Percentiles rank a stretch among this genome's conserved stretches.
phyloP scores from a whole-genome alignment of 2,329 filamentous ascomycete species.

The Cercospora zeina region DNA sequence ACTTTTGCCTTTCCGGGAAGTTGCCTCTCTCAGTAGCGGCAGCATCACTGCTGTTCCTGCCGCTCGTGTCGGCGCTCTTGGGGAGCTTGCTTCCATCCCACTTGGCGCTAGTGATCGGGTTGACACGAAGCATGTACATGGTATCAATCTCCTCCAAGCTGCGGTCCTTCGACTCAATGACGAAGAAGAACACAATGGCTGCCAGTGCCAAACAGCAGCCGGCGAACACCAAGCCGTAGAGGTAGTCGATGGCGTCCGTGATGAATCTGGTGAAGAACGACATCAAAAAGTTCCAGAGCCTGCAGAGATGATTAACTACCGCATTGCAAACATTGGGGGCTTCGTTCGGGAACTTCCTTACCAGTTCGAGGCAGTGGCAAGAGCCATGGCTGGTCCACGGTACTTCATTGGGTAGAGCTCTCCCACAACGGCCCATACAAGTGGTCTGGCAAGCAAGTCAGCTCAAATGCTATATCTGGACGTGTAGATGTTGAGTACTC shows the following conservation, averaged over 20 bases:
- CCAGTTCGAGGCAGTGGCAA: constrained; percentile 51
- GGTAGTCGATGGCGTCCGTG: constrained; percentile 43
- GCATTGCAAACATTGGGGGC: background rate
- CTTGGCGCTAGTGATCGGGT: constrained; percentile 36
- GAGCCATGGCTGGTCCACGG: constrained; percentile 48
- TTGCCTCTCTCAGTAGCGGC: constrained; percentile 20
- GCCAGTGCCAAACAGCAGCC: constrained; percentile 41
- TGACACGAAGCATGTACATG: constrained; percentile 43
- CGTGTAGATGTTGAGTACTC: background rate
- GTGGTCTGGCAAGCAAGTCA: constrained; percentile 19
- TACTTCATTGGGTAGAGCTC: constrained; percentile 43
- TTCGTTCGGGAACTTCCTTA: background rate
- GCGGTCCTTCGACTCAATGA: constrained; percentile 43
- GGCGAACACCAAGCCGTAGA: constrained; percentile 46
- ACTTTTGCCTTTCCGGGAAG: constrained; percentile 23
- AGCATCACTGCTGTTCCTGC: constrained; percentile 29
- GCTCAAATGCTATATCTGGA: background rate
- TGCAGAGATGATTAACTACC: background rate
- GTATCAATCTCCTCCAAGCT: constrained; percentile 46
- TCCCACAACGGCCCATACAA: constrained; percentile 41
- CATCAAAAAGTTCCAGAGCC: constrained; percentile 36
- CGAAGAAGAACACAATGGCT: constrained; percentile 44
- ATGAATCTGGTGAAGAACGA: constrained; percentile 45
- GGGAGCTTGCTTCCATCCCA: constrained; percentile 39
- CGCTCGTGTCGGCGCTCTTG: constrained; percentile 30